These are phyloP conservation scores for Naganishia vishniacii DNA, from an alignment of 768 basidiomycete genomes.

Conservation along the genomic window DNA sequence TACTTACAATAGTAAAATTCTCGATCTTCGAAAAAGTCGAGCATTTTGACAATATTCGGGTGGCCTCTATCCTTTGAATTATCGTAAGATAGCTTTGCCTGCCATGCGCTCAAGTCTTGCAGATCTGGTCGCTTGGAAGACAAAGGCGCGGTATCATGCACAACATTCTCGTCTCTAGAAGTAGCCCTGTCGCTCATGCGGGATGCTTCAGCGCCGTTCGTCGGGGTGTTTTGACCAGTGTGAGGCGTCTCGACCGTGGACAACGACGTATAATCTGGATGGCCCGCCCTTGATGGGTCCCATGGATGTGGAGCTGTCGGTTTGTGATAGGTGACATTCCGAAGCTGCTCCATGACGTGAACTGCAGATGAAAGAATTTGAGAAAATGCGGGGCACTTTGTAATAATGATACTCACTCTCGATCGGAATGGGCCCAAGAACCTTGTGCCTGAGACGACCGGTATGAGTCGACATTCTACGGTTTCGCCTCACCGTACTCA, in stretches of 20 bases:
- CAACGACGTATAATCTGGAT: background rate
- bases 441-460: slow-evolving; percentile 60
- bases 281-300: slow-evolving; percentile 56
- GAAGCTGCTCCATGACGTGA: slow-evolving; percentile 50
- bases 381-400: slow-evolving; percentile 28
- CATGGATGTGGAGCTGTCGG: slow-evolving; percentile 71
- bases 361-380: slow-evolving; percentile 27
- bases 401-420: slow-evolving; percentile 67
- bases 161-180: background rate
- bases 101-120: slow-evolving; percentile 37
- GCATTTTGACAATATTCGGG: slow-evolving; percentile 86
- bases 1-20: slow-evolving; percentile 77
- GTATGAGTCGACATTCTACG: slow-evolving; percentile 1
- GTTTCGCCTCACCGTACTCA: slow-evolving; percentile 18
- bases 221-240: slow-evolving; percentile 16
- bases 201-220: background rate
- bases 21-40: slow-evolving; percentile 94
- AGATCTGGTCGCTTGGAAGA: background rate
- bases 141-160: background rate
- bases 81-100: slow-evolving; percentile 11
- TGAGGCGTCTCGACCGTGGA: background rate
- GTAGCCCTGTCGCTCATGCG: background rate
- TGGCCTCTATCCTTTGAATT: slow-evolving; percentile 58
- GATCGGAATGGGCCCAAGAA: slow-evolving; percentile 92
- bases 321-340: slow-evolving; percentile 52